Conservation (phyloP, 768 basidiomycete genomes). For the Lactarius indigo region DNA sequence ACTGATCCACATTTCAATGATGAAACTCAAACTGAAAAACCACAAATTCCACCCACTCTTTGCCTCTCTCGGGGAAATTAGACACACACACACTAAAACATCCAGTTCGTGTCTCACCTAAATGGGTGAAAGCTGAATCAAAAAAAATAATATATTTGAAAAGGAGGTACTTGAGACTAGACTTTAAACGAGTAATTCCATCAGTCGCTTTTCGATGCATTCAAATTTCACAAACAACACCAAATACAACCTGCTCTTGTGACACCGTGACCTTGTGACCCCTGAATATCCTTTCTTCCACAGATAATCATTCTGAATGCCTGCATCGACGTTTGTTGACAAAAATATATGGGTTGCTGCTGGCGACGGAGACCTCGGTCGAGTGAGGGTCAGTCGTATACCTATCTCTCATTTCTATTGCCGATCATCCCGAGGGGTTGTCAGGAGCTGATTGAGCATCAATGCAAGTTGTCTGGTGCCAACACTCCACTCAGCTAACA, state of each 20-base stretch:
- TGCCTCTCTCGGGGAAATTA: not conserved
- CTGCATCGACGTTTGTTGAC: conserved; percentile 31
- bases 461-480: conserved; percentile 55
- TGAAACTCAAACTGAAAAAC: not conserved
- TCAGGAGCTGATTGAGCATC: conserved; percentile 37
- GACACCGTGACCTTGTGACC: not conserved
- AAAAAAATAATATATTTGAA: not conserved
- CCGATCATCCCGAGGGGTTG: conserved; percentile 10
- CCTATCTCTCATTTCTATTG: not conserved
- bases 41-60: not conserved
- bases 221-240: conserved; percentile 1
- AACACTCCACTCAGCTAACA: conserved; percentile 12
- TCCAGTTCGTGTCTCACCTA: not conserved
- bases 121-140: not conserved
- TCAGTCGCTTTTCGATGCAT: not conserved
- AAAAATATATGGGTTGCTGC: conserved; percentile 94
- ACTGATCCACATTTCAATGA: not conserved
- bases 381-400: conserved; percentile 53
- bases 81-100: not conserved
- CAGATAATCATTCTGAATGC: conserved; percentile 26
- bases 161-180: conserved; percentile 6
- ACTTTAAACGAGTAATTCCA: conserved; percentile 3
- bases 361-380: conserved; percentile 79
- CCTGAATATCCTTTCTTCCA: not conserved
- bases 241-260: conserved; percentile 2